Percentiles rank a stretch among this genome's conserved stretches.
Evolutionary conservation across 208 protist genomes (phyloP).

Genomic region (Endotrypanum monterogeii): DNA sequence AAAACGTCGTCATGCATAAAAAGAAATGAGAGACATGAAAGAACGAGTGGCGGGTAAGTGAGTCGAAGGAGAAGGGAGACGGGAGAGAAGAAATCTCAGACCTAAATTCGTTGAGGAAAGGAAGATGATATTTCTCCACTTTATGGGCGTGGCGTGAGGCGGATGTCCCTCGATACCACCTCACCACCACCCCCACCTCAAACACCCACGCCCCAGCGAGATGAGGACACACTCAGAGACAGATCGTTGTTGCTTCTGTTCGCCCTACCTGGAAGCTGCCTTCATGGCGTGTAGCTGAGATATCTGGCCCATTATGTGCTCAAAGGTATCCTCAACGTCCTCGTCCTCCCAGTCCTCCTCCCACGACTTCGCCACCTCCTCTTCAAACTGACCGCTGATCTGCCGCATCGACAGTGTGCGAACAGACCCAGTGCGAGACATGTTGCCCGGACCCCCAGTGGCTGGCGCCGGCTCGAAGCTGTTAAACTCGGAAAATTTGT

Average conservation of each 20-base stretch:
- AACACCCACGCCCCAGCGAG: neutral
- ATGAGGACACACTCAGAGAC: neutral
- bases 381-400: conserved; percentile 90
- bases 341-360: conserved; percentile 94
- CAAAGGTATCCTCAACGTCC: conserved; percentile 91
- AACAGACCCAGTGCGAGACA: conserved; percentile 48
- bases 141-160: neutral
- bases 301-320: conserved; percentile 86
- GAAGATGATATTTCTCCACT: neutral
- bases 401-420: conserved; percentile 82
- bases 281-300: conserved; percentile 50
- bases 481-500: conserved; percentile 83
- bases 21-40: neutral
- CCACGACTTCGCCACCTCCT: conserved; percentile 89
- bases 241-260: no score
- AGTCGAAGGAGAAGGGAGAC: neutral
- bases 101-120: neutral
- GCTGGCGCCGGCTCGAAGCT: conserved; percentile 60
- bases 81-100: neutral
- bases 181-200: neutral
- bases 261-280: conserved; percentile 37
- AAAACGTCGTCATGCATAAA: neutral
- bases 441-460: conserved; percentile 23
- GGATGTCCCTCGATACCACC: neutral
- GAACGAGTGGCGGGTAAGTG: neutral